Percentiles rank a stretch among this genome's conserved stretches.
Conservation (phyloP, 495 filamentous ascomycete genomes). For the Extremus antarcticus region DNA sequence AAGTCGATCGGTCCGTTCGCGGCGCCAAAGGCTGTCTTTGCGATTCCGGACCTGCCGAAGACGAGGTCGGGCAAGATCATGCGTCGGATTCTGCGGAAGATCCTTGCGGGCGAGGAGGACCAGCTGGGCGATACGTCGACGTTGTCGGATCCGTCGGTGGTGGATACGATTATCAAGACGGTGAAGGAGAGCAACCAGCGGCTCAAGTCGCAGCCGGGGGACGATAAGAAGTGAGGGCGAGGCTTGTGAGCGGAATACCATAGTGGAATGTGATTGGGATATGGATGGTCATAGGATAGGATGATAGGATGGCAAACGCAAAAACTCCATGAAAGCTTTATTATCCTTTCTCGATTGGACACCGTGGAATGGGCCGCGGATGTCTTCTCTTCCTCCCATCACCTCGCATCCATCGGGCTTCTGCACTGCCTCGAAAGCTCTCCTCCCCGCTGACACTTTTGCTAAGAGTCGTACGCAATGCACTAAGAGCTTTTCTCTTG, state of each 20-base stretch:
- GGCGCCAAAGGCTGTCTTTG: slow-evolving; percentile 83
- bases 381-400: too few species aligned
- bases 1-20: slow-evolving; percentile 97
- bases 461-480: too few species aligned
- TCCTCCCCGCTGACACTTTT: too few species aligned
- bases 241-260: neutral
- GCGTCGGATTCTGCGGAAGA: slow-evolving; percentile 93
- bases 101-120: slow-evolving; percentile 91
- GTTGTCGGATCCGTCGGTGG: slow-evolving; percentile 79
- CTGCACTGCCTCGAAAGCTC: too few species aligned
- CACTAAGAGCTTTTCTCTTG: too few species aligned
- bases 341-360: too few species aligned
- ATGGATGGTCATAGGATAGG: neutral
- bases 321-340: neutral
- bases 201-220: neutral
- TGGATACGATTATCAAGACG: slow-evolving; percentile 74
- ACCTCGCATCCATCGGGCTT: too few species aligned
- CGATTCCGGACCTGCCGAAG: slow-evolving; percentile 90
- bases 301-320: neutral
- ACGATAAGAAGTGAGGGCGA: neutral
- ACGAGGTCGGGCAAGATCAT: slow-evolving; percentile 98
- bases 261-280: neutral
- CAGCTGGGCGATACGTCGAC: slow-evolving; percentile 88
- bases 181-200: slow-evolving; percentile 47
- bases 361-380: too few species aligned